Evolutionary conservation across 345 rosid species (phyloP).

Genomic region (Trapa bicornis): DNA sequence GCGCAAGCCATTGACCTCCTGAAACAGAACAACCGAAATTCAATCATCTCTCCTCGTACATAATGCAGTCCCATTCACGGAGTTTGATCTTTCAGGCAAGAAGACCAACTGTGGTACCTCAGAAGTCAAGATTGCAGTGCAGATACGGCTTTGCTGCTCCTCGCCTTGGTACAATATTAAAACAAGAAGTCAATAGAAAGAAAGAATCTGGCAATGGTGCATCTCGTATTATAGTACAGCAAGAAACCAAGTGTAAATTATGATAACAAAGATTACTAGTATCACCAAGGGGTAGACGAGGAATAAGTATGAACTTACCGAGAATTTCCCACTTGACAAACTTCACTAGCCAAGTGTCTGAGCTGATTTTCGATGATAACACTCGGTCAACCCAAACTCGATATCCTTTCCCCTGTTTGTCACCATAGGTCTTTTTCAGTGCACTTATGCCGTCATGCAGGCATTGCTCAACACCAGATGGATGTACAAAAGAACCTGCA

Average conservation of each 20-base stretch:
- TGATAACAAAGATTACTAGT: too few species aligned
- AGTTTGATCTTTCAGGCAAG: background rate
- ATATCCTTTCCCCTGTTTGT: constrained; percentile 59
- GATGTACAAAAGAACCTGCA: constrained; percentile 46
- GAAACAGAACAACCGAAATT: background rate
- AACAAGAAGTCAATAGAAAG: background rate
- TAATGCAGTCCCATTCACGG: background rate
- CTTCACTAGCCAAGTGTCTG: constrained; percentile 63
- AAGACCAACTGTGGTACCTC: constrained; percentile 32
- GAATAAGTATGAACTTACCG: constrained; percentile 32
- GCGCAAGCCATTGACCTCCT: constrained; percentile 4
- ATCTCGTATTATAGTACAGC: background rate
- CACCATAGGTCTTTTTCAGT: constrained; percentile 50
- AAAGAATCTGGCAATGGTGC: too few species aligned
- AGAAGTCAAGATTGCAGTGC: constrained; percentile 31
- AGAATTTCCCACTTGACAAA: constrained; percentile 62
- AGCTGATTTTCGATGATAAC: constrained; percentile 35
- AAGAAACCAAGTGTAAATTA: background rate
- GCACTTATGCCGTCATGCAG: constrained; percentile 39
- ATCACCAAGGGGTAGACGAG: too few species aligned
- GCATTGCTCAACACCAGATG: constrained; percentile 58
- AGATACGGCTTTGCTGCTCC: constrained; percentile 43
- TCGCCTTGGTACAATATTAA: constrained; percentile 30
- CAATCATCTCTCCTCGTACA: background rate
- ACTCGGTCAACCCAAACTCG: constrained; percentile 80